A percentile compares a stretch with the other conserved stretches of the same genome.
Conservation (phyloP, 179 eudicot species). For the Camellia oleifera region DNA sequence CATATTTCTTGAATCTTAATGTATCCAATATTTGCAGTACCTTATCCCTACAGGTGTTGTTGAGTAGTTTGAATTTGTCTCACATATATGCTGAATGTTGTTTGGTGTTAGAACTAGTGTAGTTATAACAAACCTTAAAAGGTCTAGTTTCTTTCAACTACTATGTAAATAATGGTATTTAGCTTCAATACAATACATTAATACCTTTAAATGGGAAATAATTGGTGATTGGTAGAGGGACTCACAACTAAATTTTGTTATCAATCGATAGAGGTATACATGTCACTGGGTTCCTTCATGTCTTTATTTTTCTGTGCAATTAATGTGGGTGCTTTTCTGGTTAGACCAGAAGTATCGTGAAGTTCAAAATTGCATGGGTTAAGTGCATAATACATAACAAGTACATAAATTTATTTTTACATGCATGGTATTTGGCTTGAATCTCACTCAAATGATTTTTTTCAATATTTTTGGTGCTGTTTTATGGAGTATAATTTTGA, state of each 20-base stretch:
- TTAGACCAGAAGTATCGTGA: background rate
- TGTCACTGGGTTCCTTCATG: background rate
- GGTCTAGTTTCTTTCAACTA: too few relatives aligned
- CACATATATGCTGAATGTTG: too few relatives aligned
- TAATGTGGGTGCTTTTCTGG: background rate
- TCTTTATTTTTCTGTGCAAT: background rate
- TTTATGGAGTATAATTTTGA: background rate
- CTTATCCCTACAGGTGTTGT: too few relatives aligned
- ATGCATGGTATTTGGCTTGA: background rate
- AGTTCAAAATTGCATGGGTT: background rate
- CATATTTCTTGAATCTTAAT: background rate
- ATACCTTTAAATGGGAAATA: too few relatives aligned
- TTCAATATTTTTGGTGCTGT: background rate
- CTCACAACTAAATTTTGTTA: too few relatives aligned
- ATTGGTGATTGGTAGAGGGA: too few relatives aligned
- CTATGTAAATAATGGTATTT: too few relatives aligned
- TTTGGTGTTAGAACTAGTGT: too few relatives aligned
- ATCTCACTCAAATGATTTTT: background rate
- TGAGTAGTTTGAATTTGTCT: too few relatives aligned
- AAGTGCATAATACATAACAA: background rate
- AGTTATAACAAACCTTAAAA: too few relatives aligned
- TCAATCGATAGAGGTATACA: background rate
- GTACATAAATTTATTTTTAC: background rate
- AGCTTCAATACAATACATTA: too few relatives aligned
- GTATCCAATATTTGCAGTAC: background rate